phyloP scores from a whole-genome alignment of 371 early-diverging fungal genomes.

The Mucor sp. region DNA sequence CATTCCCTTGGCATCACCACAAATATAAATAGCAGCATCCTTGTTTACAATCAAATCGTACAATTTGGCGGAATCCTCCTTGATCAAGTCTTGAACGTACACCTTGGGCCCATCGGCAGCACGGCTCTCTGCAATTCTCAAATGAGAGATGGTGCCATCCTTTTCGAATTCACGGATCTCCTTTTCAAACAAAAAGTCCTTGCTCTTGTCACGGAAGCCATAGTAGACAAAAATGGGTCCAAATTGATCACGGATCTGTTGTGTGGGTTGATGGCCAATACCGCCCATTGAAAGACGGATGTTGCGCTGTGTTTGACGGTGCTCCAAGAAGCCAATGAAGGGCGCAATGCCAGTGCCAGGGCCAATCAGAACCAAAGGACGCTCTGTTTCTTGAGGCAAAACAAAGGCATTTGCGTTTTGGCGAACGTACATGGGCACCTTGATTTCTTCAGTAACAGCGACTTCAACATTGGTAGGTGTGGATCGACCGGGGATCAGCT shows the following conservation, averaged over 20 bases:
- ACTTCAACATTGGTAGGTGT: constrained; percentile 19
- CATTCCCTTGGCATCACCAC: constrained; percentile 91
- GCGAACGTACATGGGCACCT: constrained; percentile 59
- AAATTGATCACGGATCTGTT: constrained; percentile 33
- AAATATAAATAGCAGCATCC: constrained; percentile 78
- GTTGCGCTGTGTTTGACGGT: constrained; percentile 51
- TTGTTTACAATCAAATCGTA: constrained; percentile 61
- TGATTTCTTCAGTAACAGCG: constrained; percentile 1
- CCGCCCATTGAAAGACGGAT: constrained; percentile 45
- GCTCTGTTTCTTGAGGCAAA: constrained; percentile 54
- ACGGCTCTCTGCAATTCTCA: constrained; percentile 68
- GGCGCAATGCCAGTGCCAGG: constrained; percentile 94
- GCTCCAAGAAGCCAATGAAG: constrained; percentile 80
- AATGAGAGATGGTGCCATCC: constrained; percentile 56
- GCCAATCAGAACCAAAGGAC: constrained; percentile 76
- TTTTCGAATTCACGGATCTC: constrained; percentile 54
- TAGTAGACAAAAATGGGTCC: constrained; percentile 70
- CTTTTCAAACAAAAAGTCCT: constrained; percentile 68
- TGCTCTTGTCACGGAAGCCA: constrained; percentile 67
- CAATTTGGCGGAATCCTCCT: constrained; percentile 49
- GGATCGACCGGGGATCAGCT: constrained; percentile 32
- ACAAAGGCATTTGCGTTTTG: constrained; percentile 58
- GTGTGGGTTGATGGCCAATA: constrained; percentile 35
- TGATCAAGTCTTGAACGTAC: constrained; percentile 88
- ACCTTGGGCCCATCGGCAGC: constrained; percentile 46